Evolutionary conservation across 805 yeast genomes (phyloP), one percentile per base, ranked within the genome.

Genomic region (Dipodascus geniculatus): DNA sequence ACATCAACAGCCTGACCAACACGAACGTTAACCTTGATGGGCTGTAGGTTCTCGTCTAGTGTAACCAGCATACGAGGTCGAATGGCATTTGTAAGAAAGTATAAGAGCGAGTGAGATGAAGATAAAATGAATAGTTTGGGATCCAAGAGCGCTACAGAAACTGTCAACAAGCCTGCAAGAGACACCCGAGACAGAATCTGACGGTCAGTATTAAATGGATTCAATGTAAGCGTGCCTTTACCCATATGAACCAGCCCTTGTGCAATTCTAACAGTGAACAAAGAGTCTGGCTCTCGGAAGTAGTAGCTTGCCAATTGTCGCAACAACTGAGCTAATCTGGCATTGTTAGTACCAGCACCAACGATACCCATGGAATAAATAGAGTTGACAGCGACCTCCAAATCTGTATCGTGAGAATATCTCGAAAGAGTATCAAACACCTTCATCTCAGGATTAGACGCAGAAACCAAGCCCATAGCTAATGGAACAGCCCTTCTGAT

Each of bases 1-100:
- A 90, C 88, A 67, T 93, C 99, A 24, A 93, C 98, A 3, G 99
- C 98, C 72, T 91, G 97, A 58, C 99, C 99, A 28, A 93, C 98
- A 66, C 99, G 80, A 8, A 93, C 99, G 60, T 88, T 91, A 8
- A 93, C 98, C 74, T 91, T 91, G 57, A 93, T 72, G 38, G 96
- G 96, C 61, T 89, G 81, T 68, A 91, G 79, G 24, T 85, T 81
- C 67, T 90, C 96, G 68, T 91, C 96, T 49, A 93, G 87, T 0
- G 99, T 91, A 38, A 93, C 77, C 60, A 93, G 79, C 83, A 86
- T 88, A 63, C 96, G 82, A 53, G 99, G 98, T 64, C 87, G 87
- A 55, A 90, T 81, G 20, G 96, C 90, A 52, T 95, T 84, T 17
- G 93, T 83, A 60, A 93, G 73, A 73, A 84, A 86, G 71, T 83